These are phyloP conservation scores for Moesziomyces antarcticus DNA, from an alignment of 1,284 basidiomycete species.

Conservation along the genomic window DNA sequence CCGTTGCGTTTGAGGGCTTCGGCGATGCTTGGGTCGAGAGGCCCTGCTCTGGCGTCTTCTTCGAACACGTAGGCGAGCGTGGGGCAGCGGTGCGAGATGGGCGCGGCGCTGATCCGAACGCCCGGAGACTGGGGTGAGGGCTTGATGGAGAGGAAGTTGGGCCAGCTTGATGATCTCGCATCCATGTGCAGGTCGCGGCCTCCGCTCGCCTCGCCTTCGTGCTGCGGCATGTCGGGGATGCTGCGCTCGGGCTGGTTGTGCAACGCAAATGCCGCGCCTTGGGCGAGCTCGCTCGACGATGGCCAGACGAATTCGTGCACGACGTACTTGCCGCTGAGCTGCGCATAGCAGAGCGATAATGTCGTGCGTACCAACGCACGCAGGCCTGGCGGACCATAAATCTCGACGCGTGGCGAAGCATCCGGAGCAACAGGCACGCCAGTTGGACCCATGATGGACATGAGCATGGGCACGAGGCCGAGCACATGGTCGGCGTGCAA, in stretches of 20 bases:
- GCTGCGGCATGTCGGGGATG: conserved; percentile 56
- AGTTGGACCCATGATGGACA: conserved; percentile 63
- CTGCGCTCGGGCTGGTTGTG: conserved; percentile 22
- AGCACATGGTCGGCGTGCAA: conserved; percentile 64
- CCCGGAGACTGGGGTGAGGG: conserved; percentile 21
- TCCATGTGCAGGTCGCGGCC: conserved; percentile 59
- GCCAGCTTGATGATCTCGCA: conserved; percentile 51
- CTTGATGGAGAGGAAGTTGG: conserved; percentile 45
- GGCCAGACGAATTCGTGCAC: conserved; percentile 66
- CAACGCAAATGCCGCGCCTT: conserved; percentile 15
- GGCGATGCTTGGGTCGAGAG: conserved; percentile 37
- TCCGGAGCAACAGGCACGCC: conserved; percentile 15
- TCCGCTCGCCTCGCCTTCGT: conserved; percentile 52
- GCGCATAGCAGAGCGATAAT: conserved; percentile 61
- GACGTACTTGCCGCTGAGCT: conserved; percentile 56
- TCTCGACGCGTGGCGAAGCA: conserved; percentile 47
- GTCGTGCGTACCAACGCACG: conserved; percentile 61
- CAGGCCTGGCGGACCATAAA: conserved; percentile 62
- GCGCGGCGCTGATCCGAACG: conserved; percentile 60
- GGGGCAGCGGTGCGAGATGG: conserved; percentile 63
- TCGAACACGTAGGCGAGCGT: conserved; percentile 63
- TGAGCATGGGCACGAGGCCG: conserved; percentile 62
- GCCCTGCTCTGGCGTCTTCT: conserved; percentile 47
- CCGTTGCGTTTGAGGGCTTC: conserved; percentile 57
- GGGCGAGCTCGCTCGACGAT: conserved; percentile 5